These are phyloP conservation scores for Lumnitzera littorea DNA, from an alignment of 345 rosid species.

Conservation along the genomic window DNA sequence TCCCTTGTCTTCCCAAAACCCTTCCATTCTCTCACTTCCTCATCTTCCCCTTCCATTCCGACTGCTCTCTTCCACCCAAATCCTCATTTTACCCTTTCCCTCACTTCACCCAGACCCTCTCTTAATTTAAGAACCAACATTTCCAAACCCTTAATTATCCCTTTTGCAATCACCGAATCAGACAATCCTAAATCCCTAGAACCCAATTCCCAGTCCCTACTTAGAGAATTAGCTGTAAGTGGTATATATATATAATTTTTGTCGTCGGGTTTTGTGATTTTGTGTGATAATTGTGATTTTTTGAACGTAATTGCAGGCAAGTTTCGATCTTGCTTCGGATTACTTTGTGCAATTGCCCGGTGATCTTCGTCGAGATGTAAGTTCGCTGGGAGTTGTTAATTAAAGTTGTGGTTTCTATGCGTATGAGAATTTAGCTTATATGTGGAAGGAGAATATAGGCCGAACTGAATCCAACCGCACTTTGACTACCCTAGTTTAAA, in stretches of 20 bases:
- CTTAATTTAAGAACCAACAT: conserved; percentile 6
- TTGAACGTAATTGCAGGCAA: conserved; percentile 40
- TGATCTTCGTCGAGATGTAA: conserved; percentile 86
- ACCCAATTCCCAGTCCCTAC: conserved; percentile 39
- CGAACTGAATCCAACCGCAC: too few species aligned
- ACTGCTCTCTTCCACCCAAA: conserved; percentile 18
- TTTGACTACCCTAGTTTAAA: too few species aligned
- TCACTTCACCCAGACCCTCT: conserved; percentile 21
- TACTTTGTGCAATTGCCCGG: conserved; percentile 57
- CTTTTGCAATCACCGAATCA: conserved; percentile 62
- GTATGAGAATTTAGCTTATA: background rate
- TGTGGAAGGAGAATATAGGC: too few species aligned
- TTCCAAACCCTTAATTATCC: conserved; percentile 26
- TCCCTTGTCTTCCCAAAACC: conserved; percentile 27
- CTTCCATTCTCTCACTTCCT: conserved; percentile 15
- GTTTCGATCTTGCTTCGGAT: conserved; percentile 79
- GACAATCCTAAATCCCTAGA: conserved; percentile 52
- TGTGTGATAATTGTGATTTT: background rate
- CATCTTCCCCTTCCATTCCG: conserved; percentile 14
- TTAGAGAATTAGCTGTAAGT: conserved; percentile 58
- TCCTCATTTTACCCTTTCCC: conserved; percentile 14
- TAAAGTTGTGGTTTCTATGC: background rate
- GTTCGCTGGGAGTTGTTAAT: conserved; percentile 1
- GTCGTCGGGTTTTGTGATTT: background rate
- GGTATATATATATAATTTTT: background rate